Percentiles rank a stretch among this genome's conserved stretches.
phyloP scores from a whole-genome alignment of 805 yeast species.

The Yarrowia keelungensis region DNA sequence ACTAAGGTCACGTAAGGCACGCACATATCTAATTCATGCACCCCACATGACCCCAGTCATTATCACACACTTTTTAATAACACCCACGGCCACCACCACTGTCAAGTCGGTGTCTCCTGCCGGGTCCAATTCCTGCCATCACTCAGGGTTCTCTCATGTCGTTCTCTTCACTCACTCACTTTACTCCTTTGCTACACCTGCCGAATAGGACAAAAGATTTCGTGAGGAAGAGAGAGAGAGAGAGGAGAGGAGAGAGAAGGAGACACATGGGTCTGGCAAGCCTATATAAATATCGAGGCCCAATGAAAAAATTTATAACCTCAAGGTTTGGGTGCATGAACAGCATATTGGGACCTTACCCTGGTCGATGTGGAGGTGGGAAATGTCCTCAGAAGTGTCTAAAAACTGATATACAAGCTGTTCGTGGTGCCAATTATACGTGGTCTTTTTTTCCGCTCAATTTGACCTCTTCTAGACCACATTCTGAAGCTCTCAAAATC shows the following conservation, averaged over 20 bases:
- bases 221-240: constrained; percentile 34
- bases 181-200: constrained; percentile 37
- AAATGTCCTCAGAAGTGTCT: not conserved
- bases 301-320: constrained; percentile 33
- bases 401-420: not conserved
- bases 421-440: not conserved
- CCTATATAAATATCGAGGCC: constrained; percentile 21
- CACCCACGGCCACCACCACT: not conserved
- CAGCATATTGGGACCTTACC: constrained; percentile 18
- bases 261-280: not conserved
- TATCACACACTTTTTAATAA: not conserved
- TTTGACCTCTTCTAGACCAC: not conserved
- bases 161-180: constrained; percentile 31
- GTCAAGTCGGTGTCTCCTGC: not conserved
- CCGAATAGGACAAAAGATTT: constrained; percentile 34
- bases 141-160: not conserved
- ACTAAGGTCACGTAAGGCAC: constrained; percentile 1
- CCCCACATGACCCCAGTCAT: constrained; percentile 22
- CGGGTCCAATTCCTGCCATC: not conserved
- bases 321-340: constrained; percentile 29
- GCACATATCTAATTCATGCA: constrained; percentile 6
- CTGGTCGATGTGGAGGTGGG: not conserved
- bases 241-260: constrained; percentile 39
- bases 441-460: not conserved
- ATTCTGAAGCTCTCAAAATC: not conserved